Evolutionary conservation across 2,329 filamentous ascomycete species (phyloP).

Genomic region (Sporothrix pallida): DNA sequence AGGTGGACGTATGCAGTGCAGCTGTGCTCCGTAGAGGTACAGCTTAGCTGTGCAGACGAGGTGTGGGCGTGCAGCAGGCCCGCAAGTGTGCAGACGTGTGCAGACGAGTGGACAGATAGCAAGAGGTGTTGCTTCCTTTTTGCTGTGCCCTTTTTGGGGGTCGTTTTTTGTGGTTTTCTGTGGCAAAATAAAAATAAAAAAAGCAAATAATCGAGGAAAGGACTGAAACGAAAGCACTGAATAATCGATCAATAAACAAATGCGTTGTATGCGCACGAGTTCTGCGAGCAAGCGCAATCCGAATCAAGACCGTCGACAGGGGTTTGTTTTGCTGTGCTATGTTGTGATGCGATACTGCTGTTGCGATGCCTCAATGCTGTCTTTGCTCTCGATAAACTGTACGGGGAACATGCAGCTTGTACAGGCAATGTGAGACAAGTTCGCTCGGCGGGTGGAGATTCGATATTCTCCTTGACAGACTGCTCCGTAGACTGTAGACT

Average conservation of each 20-base stretch:
- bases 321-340: neutral
- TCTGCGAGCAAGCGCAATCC: conserved; percentile 1
- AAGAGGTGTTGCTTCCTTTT: neutral
- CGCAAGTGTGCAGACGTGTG: neutral
- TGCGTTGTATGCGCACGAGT: neutral
- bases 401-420: conserved; percentile 4
- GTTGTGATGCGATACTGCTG: neutral
- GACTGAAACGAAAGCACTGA: neutral
- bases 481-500: no score
- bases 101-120: neutral
- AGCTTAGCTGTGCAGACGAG: no score
- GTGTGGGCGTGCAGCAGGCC: neutral
- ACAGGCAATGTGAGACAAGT: conserved; percentile 16
- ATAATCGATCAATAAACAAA: neutral
- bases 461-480: no score
- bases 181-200: neutral
- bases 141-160: neutral
- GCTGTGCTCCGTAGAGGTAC: neutral
- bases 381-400: neutral
- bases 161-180: neutral
- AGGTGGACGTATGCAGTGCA: neutral
- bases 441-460: neutral
- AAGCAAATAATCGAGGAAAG: no score
- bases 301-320: neutral
- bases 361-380: neutral